Evolutionary conservation across 2,329 filamentous ascomycete species (phyloP), one percentile per base, ranked within the genome.

Genomic region (Niveomyces coronatus): DNA sequence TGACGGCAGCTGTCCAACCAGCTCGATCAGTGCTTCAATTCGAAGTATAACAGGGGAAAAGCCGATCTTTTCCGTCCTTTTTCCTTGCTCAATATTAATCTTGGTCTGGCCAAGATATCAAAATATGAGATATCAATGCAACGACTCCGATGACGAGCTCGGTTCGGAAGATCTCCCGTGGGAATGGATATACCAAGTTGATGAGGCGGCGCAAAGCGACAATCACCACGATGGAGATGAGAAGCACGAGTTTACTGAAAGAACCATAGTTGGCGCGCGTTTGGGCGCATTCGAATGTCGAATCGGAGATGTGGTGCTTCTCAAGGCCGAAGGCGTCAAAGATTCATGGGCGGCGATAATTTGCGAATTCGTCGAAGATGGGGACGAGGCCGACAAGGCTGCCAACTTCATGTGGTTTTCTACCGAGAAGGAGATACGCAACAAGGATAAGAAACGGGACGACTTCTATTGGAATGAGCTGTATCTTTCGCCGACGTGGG

Each of bases 351-450:
- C 93, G 3, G 91, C 85, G 23, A 78, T 98, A 44, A 82, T 95
- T 37, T 82, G 81, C 51, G 79, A 85, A 30, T 94, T 98, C 48
- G 56, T 79, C 27, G 79, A 89, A 31, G 75, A 79, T 22, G 79
- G 61, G 13, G 60, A 54, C 17, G 58, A 44, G 5, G 79, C 77
- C 4, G 74, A 82, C 30, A 95, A 86, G 67, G 78, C 80, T 18
- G 89, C 84, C 39, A 83, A 82, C 45, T 91, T 98, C 53, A 81
- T 95, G 71, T 98, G 91, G 91, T 95, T 98, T 55, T 87, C 85
- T 1, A 86, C 85, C 0, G 84, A 94, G 51, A 84, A 82, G 52
- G 89, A 96, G 61, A 85, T 95, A 44, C 76, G 81, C 19, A 91
- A 85, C 50, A 82, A 80, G 54, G 74, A 77, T 41, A 89, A 85